Evolutionary conservation across 2,329 filamentous ascomycete species (phyloP), one percentile per base, ranked within the genome.

Genomic region (Diaporthe citri): DNA sequence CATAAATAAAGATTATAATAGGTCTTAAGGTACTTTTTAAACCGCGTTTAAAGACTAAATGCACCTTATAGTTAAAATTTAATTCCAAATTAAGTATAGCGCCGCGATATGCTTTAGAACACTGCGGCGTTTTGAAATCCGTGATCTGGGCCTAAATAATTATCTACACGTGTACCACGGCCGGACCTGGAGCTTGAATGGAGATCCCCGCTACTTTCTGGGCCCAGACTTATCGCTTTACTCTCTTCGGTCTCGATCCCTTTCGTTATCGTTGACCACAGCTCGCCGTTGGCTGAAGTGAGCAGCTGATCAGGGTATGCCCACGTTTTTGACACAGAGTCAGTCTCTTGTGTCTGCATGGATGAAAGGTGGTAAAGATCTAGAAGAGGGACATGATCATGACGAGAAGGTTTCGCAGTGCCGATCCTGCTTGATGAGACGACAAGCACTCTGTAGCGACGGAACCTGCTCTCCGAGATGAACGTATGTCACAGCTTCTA

Each of bases 331-430:
- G 22, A 25, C 8, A 2, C 13, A 41, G 10, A 17, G 13, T 41
- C 5, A 17, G 34, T 25, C 25, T 2, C 59, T 2, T 28, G 9
- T 13, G 4, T 5, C 2, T 34, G 17, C 41, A 48, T 22, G 7
- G 28, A 31, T 22, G 20, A 17, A 55, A 28, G 12, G 13, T 5
- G 10, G 13, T 20, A 17, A 22, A 55, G 22, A 41, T 31, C 48
- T 41, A 39, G 34, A 41, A 39, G 3, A 17, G 17, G 20, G 31
- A 28, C 4, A 12, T 36, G 48, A 20, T 20, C 22, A 4, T 55
- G 34, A 28, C 22, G 31, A 41, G 31, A 36, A 69, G 34, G 64
- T 55, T 41, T 69, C 64, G 64, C 31, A 69, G 48, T 20, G 46
- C 1, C n/a, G 64, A 69, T 55, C 64, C n/a, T 2, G 10, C 22